phyloP scores from a whole-genome alignment of 306 rosid genomes.

The Biancaea sappan region DNA sequence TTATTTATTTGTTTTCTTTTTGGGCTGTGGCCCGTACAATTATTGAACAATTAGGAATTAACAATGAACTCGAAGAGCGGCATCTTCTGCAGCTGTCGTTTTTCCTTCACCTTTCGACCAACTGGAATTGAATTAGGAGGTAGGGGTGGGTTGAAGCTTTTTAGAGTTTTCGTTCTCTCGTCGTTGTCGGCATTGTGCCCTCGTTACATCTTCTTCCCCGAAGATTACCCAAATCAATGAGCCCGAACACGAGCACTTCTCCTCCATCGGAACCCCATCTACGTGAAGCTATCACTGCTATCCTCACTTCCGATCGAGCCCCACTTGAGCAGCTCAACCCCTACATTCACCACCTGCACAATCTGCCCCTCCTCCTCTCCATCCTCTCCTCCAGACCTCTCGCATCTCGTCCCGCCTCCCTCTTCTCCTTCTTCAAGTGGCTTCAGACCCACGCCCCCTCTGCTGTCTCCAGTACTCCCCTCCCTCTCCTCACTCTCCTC shows the following conservation, averaged over 20 bases:
- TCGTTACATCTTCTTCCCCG: too few relatives aligned
- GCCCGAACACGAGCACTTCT: constrained; percentile 2
- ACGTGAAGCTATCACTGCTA: constrained; percentile 22
- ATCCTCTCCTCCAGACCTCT: constrained; percentile 56
- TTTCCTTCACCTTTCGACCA: too few relatives aligned
- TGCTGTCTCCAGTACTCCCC: constrained; percentile 47
- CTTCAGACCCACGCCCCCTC: constrained; percentile 54
- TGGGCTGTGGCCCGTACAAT: too few relatives aligned
- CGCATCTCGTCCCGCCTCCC: constrained; percentile 45
- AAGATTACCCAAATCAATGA: too few relatives aligned
- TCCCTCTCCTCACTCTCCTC: constrained; percentile 63
- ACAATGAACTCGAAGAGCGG: too few relatives aligned
- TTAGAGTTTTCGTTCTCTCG: too few relatives aligned
- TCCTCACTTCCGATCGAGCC: constrained; percentile 32
- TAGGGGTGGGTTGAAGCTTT: too few relatives aligned
- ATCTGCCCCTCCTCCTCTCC: constrained; percentile 51
- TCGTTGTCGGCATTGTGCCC: too few relatives aligned
- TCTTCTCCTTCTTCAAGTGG: constrained; percentile 66
- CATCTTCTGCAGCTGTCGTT: too few relatives aligned
- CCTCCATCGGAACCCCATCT: constrained; percentile 20
- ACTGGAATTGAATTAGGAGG: too few relatives aligned
- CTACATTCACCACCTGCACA: constrained; percentile 49
- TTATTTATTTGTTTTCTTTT: too few relatives aligned
- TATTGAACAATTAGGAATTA: too few relatives aligned
- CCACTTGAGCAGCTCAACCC: constrained; percentile 33